Conservation (phyloP, 306 rosid genomes). For the Inga laurina region DNA sequence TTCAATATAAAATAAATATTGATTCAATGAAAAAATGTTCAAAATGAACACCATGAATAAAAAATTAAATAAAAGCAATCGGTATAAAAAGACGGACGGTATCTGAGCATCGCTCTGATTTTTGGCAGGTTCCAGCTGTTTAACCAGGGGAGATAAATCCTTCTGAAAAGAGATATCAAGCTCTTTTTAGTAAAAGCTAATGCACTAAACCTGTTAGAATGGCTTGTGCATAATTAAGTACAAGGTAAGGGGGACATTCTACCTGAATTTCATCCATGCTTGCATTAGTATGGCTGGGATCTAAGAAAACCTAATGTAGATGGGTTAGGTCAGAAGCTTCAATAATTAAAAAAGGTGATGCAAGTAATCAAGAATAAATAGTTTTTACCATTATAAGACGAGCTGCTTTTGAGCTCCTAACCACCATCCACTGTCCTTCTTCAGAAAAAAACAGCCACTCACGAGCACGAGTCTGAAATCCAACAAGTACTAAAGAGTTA, state of each 20-base stretch:
- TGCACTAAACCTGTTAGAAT: constrained; percentile 19
- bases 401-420: constrained; percentile 87
- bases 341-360: constrained; percentile 22
- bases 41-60: constrained; percentile 5
- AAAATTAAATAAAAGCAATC: constrained; percentile 20
- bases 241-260: constrained; percentile 32
- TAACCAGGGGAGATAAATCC: constrained; percentile 86
- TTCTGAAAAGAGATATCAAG: constrained; percentile 59
- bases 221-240: constrained; percentile 10
- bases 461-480: constrained; percentile 72
- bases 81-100: constrained; percentile 66
- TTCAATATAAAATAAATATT: constrained; percentile 8
- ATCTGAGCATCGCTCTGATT: constrained; percentile 71
- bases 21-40: constrained; percentile 4
- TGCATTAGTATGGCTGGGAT: constrained; percentile 58
- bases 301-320: constrained; percentile 69
- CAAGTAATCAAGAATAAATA: constrained; percentile 8
- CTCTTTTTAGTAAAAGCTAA: constrained; percentile 36
- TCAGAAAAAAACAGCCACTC: constrained; percentile 96
- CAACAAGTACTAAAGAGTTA: constrained; percentile 35
- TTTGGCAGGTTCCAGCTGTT: constrained; percentile 70
- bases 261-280: constrained; percentile 96
- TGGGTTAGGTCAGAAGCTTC: constrained; percentile 38
- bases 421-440: constrained; percentile 98
- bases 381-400: constrained; percentile 81